phyloP scores from a whole-genome alignment of 2,329 filamentous ascomycete genomes.

The Aureobasidium sp. region DNA sequence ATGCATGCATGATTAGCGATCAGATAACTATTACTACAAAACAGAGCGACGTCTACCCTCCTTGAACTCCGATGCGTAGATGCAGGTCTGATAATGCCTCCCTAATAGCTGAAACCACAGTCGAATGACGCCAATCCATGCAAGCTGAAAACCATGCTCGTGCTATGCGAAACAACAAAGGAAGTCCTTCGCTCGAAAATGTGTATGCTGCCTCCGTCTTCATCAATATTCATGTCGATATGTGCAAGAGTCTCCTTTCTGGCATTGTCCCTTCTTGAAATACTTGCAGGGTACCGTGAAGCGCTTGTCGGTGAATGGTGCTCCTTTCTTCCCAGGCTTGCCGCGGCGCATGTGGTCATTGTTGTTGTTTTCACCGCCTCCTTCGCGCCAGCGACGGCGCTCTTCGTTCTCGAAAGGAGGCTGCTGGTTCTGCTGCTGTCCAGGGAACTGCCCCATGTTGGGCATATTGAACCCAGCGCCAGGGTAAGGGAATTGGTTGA shows the following conservation, averaged over 20 bases:
- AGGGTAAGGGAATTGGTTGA: slow-evolving; percentile 9
- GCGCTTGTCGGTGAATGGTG: slow-evolving; percentile 18
- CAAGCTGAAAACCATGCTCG: not conserved
- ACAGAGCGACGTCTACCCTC: not conserved
- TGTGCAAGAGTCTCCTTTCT: slow-evolving; percentile 44
- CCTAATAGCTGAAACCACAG: not conserved
- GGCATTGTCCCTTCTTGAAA: slow-evolving; percentile 45
- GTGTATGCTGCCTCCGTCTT: not conserved
- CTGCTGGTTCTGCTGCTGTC: slow-evolving; percentile 16
- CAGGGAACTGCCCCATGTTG: not conserved
- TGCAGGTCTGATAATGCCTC: slow-evolving; percentile 2
- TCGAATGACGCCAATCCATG: slow-evolving; percentile 4
- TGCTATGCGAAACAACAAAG: not conserved
- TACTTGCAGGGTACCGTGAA: slow-evolving; percentile 40
- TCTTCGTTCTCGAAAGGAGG: slow-evolving; percentile 25
- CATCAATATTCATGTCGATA: slow-evolving; percentile 11
- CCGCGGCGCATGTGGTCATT: slow-evolving; percentile 12
- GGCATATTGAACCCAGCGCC: slow-evolving; percentile 1
- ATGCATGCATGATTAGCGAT: slow-evolving; percentile 8
- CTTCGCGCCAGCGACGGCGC: slow-evolving; percentile 29
- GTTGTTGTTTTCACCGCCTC: slow-evolving; percentile 18
- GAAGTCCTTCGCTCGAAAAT: not conserved
- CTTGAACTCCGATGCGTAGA: not conserved
- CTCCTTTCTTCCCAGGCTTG: slow-evolving; percentile 16
- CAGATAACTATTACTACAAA: not conserved